Evolutionary conservation across 2,329 filamentous ascomycete species (phyloP).

Genomic region (Purpureocillium takamizusanense): DNA sequence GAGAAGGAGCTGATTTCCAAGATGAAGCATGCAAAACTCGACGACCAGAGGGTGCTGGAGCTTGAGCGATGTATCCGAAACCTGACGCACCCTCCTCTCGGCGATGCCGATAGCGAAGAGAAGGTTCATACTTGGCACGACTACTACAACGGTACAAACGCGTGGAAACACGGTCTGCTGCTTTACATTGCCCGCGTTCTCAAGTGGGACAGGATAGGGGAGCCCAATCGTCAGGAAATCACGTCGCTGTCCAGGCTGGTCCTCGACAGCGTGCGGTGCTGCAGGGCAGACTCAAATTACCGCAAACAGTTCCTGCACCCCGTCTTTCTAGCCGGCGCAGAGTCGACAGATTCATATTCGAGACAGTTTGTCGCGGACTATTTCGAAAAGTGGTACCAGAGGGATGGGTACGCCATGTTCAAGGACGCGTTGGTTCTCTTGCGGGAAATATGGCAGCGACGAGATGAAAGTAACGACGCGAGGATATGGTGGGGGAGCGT

Average conservation of each 20-base stretch:
- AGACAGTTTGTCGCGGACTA: constrained; percentile 5
- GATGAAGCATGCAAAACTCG: constrained; percentile 5
- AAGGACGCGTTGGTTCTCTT: constrained; percentile 3
- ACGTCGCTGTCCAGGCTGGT: constrained; percentile 1
- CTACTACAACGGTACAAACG: constrained; percentile 3
- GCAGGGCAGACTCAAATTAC: constrained; percentile 1
- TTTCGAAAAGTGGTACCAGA: constrained; percentile 5
- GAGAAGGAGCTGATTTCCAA: constrained; percentile 5
- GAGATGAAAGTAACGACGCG: constrained; percentile 1
- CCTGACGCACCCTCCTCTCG: neutral
- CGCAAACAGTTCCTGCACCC: constrained; percentile 5
- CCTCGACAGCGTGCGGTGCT: constrained; percentile 4
- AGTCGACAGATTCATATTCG: constrained; percentile 3
- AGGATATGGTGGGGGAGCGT: constrained; percentile 6
- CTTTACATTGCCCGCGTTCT: constrained; percentile 5
- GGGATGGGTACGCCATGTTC: constrained; percentile 7
- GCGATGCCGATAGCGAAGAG: constrained; percentile 1
- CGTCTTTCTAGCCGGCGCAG: constrained; percentile 2
- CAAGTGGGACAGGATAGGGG: constrained; percentile 3
- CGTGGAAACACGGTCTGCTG: constrained; percentile 5
- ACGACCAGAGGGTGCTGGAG: constrained; percentile 1
- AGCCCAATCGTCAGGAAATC: neutral
- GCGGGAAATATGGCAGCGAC: constrained; percentile 4
- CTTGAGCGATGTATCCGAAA: constrained; percentile 4
- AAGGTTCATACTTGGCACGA: constrained; percentile 3